Percentiles rank a stretch among this genome's conserved stretches.
These are phyloP conservation scores for Alternaria atra DNA, from an alignment of 2,329 filamentous ascomycete species.

Conservation along the genomic window DNA sequence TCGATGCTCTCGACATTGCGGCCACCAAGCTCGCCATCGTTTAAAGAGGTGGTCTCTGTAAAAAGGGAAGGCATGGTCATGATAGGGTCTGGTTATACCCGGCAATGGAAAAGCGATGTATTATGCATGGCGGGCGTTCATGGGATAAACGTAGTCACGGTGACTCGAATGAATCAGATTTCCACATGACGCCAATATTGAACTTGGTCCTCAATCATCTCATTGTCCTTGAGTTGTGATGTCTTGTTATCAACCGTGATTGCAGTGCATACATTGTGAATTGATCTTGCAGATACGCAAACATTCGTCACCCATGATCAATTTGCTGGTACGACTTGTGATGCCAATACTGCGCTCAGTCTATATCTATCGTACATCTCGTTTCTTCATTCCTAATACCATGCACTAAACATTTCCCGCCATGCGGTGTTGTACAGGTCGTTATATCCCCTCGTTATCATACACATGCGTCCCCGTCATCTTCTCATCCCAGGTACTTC, in stretches of 20 bases:
- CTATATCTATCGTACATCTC: background rate
- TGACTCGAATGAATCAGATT: constrained; percentile 50
- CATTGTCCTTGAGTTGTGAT: background rate
- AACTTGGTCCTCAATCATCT: constrained; percentile 11
- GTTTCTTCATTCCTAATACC: background rate
- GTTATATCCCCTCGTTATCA: constrained; percentile 13
- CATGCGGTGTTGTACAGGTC: constrained; percentile 19
- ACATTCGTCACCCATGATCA: background rate
- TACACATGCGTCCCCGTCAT: constrained; percentile 8
- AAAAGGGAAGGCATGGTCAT: constrained; percentile 33
- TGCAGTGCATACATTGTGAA: background rate
- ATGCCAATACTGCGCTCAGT: background rate
- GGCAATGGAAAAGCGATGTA: constrained; percentile 46
- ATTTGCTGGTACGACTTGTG: background rate
- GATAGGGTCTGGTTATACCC: constrained; percentile 46
- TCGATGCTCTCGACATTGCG: constrained; percentile 98
- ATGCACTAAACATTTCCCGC: background rate
- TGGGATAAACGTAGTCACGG: constrained; percentile 48
- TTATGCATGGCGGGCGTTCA: constrained; percentile 50
- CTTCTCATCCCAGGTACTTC: background rate
- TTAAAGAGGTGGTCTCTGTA: constrained; percentile 64
- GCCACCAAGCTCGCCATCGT: constrained; percentile 99
- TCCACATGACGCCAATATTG: constrained; percentile 40
- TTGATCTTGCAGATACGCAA: background rate
- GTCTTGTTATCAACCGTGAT: background rate